Evolutionary conservation across 2,329 filamentous ascomycete species (phyloP).

Genomic region (Apiospora aurea): DNA sequence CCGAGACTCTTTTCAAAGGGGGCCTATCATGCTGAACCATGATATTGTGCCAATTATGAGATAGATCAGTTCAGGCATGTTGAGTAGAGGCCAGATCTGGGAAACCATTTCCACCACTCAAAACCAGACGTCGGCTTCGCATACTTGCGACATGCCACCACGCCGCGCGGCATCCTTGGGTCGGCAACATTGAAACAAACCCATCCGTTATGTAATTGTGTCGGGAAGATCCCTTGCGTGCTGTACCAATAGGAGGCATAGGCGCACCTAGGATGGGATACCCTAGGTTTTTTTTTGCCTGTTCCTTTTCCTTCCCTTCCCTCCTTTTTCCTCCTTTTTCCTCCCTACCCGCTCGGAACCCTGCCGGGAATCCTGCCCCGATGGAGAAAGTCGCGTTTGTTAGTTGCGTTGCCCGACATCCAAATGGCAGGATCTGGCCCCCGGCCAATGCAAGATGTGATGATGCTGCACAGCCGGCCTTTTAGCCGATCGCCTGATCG

Average conservation of each 20-base stretch:
- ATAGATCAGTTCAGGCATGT: not conserved
- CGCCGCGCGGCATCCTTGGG: slow-evolving; percentile 5
- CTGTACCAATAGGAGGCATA: not conserved
- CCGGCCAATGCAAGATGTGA: not conserved
- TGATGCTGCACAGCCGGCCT: not conserved
- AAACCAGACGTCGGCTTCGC: not conserved
- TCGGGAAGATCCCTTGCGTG: not conserved
- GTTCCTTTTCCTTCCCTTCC: not conserved
- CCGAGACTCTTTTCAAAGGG: not conserved
- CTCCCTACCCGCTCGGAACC: not conserved
- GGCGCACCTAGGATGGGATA: not conserved
- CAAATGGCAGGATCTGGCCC: not conserved
- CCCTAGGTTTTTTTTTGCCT: not conserved
- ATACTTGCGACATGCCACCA: not conserved
- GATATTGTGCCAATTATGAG: too few species aligned
- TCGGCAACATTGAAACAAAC: not conserved
- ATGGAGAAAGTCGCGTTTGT: not conserved
- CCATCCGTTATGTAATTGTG: not conserved
- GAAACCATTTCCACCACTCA: not conserved
- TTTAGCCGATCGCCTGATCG: not conserved
- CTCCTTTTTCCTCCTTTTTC: not conserved
- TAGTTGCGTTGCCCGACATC: not conserved
- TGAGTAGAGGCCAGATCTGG: not conserved
- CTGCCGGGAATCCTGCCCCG: not conserved
- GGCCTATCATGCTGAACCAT: not conserved